Base-by-base conservation (phyloP, 768 basidiomycete species). In the Termitomyces sp. region DNA sequence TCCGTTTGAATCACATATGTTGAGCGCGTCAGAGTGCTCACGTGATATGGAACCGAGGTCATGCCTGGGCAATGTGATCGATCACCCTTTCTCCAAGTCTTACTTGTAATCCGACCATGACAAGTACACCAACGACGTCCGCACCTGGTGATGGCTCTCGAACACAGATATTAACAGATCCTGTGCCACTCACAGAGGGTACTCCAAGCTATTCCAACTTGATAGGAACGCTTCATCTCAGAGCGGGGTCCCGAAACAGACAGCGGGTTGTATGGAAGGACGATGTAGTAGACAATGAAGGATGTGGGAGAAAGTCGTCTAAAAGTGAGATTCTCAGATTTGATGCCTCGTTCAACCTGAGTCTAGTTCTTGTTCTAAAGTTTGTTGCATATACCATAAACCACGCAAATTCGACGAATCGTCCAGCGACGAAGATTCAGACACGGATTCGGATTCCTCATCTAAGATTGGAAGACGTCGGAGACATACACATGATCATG, bases 311-410 rank as follows among this genome's bases (percentile, higher is more conserved):
- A 79, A 96, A 97, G 73, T 92, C 89, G 61, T 93, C 92, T 30
- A 98, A 98, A 75, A 94, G 95, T 96, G 63, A 61, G 89, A 81
- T 26, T 20, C 13, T 7, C 44, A 8, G 16, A 14, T 24, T 26
- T 46, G 33, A 4, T 16, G 5, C 44, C 20, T 35, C 53, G 53
- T 26, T 32, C 4, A 28, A 50, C 45, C 53, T 54, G 26, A 28
- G n/a, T 10, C 26, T 53, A 36, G 24, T 42, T 28, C 14, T 18
- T 18, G 35, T 33, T 48, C 35, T 26, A n/a, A 61, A 98, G 94
- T 97, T 51, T 98, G 94, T 69, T 98, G 94, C 70, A 96, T 98
- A 66, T 96, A 94, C 67, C 92, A 94, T 68, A 90, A 88, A 67
- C 87, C 88, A 1, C 80, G 81, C 56, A 73, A 67, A 51, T 94